Percentiles rank a stretch among this genome's conserved stretches.
Conservation (phyloP, 352 stramenopile genomes). For the Pilasporangium apinafurcum region DNA sequence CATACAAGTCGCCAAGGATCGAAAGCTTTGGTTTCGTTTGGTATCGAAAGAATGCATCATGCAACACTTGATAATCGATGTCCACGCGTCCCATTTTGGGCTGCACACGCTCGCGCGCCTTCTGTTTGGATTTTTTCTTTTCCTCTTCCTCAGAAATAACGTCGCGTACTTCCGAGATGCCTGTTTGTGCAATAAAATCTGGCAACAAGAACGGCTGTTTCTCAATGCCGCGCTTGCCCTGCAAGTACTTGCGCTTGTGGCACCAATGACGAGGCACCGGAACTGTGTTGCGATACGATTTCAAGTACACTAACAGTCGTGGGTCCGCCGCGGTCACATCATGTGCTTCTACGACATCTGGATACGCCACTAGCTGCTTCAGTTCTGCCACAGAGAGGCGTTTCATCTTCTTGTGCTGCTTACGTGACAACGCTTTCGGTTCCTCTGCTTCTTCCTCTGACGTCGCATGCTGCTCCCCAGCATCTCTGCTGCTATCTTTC, state of each 20-base stretch:
- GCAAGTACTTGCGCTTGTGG: constrained; percentile 98
- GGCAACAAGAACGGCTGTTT: constrained; percentile 94
- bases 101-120: constrained; percentile 89
- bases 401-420: constrained; percentile 91
- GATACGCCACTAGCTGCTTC: constrained; percentile 92
- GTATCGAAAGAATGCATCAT: constrained; percentile 99
- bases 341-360: constrained; percentile 95
- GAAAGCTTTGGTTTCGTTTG: constrained; percentile 96
- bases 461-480: not conserved
- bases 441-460: constrained; percentile 7
- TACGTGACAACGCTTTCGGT: constrained; percentile 75
- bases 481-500: constrained; percentile 4
- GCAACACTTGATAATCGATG: constrained; percentile 97
- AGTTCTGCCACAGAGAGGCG: constrained; percentile 94
- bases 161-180: constrained; percentile 76
- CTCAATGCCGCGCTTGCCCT: constrained; percentile 95
- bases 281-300: constrained; percentile 94
- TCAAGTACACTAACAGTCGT: constrained; percentile 94
- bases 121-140: constrained; percentile 90
- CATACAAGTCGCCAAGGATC: constrained; percentile 74
- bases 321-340: constrained; percentile 96
- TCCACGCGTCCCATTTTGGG: constrained; percentile 96
- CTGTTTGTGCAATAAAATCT: constrained; percentile 97
- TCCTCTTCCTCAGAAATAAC: constrained; percentile 81
- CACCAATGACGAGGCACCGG: constrained; percentile 96